phyloP scores from a whole-genome alignment of 257 asterid genomes.

The Lavandula angustifolia region DNA sequence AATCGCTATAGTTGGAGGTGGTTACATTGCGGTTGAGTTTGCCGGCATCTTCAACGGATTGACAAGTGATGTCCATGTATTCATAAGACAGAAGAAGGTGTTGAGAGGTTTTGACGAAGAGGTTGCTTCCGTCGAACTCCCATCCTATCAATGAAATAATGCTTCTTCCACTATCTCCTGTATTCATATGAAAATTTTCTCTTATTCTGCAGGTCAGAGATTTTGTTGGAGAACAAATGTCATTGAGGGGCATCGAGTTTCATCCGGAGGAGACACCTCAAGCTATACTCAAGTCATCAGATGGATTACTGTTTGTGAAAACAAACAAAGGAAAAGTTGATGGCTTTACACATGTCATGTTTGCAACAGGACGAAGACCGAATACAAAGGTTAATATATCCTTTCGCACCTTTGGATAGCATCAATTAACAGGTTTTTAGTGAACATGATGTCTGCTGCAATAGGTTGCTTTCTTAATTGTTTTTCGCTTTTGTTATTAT shows the following conservation, averaged over 20 bases:
- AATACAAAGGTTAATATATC: slow-evolving; percentile 65
- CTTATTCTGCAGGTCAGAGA: slow-evolving; percentile 71
- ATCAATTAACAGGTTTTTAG: not conserved
- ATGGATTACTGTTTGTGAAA: slow-evolving; percentile 76
- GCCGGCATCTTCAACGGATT: slow-evolving; percentile 98
- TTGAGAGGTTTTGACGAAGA: slow-evolving; percentile 98
- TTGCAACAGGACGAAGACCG: slow-evolving; percentile 90
- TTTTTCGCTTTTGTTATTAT: slow-evolving; percentile 4
- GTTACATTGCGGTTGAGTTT: slow-evolving; percentile 97
- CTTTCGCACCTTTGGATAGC: slow-evolving; percentile 3
- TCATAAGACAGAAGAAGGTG: slow-evolving; percentile 86
- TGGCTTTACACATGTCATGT: slow-evolving; percentile 93
- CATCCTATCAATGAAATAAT: slow-evolving; percentile 13
- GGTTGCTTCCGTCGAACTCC: slow-evolving; percentile 41
- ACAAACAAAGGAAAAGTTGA: slow-evolving; percentile 84
- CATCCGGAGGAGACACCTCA: slow-evolving; percentile 87
- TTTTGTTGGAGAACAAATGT: slow-evolving; percentile 91
- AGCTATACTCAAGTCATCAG: slow-evolving; percentile 72
- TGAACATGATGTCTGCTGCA: not conserved
- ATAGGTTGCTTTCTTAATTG: too few species aligned
- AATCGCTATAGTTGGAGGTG: slow-evolving; percentile 96
- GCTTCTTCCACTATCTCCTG: slow-evolving; percentile 19
- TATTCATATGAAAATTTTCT: slow-evolving; percentile 28
- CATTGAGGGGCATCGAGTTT: slow-evolving; percentile 80
- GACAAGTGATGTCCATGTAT: slow-evolving; percentile 80